Conservation (phyloP, 345 rosid genomes). For the Punica granatum region DNA sequence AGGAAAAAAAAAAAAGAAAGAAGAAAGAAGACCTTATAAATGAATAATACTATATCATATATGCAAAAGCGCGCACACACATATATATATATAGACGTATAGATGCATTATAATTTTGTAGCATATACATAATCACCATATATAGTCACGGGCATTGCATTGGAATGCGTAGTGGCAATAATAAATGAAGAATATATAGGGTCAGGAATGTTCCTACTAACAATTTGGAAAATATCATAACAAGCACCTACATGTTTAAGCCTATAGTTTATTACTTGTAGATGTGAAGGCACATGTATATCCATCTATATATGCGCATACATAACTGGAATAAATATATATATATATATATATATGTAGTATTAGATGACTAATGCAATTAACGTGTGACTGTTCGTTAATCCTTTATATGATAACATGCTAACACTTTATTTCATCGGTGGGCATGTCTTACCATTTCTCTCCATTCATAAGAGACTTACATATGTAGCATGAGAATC, state of each 20-base stretch:
- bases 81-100: background rate
- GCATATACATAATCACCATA: background rate
- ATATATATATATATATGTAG: background rate
- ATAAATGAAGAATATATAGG: background rate
- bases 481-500: no score
- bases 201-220: constrained; percentile 16
- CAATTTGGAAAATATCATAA: background rate
- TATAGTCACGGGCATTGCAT: constrained; percentile 14
- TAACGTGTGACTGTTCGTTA: no score
- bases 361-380: background rate
- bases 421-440: no score
- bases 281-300: background rate
- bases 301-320: background rate
- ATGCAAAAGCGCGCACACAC: no score
- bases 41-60: no score
- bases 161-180: constrained; percentile 1
- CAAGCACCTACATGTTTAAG: background rate
- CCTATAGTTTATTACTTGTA: background rate
- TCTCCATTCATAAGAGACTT: no score
- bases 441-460: no score
- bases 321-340: no score
- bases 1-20: no score
- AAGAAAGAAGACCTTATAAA: no score
- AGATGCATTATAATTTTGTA: background rate
- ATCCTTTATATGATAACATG: background rate